These are phyloP conservation scores for Claviceps sp. DNA, from an alignment of 2,329 filamentous ascomycete genomes.

Conservation along the genomic window DNA sequence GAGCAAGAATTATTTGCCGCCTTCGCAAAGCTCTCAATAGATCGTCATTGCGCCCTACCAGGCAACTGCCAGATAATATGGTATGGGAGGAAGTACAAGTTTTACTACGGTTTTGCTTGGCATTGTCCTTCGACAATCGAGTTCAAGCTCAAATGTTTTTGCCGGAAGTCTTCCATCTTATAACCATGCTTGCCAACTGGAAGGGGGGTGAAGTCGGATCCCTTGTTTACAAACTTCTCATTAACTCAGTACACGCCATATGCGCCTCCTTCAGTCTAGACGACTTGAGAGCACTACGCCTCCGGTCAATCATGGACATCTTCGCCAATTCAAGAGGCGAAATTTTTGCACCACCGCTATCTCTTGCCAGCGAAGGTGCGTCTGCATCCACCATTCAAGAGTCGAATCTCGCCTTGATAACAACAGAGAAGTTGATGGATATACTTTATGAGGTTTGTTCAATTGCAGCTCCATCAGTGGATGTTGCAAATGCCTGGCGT, in stretches of 20 bases:
- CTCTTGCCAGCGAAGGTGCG: constrained; percentile 35
- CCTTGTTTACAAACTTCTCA: constrained; percentile 48
- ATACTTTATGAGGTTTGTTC: constrained; percentile 51
- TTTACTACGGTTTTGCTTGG: constrained; percentile 51
- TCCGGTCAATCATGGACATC: constrained; percentile 41
- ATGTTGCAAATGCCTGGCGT: constrained; percentile 55
- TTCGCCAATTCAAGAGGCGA: constrained; percentile 47
- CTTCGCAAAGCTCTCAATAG: constrained; percentile 54
- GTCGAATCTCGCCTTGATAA: constrained; percentile 33
- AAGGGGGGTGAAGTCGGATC: constrained; percentile 43
- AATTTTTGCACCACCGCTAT: constrained; percentile 37
- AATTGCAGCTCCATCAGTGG: constrained; percentile 48
- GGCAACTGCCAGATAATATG: constrained; percentile 49
- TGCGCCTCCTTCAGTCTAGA: constrained; percentile 53
- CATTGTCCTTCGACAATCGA: constrained; percentile 54
- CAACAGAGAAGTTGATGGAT: constrained; percentile 48
- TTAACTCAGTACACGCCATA: constrained; percentile 55
- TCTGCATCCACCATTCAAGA: constrained; percentile 43
- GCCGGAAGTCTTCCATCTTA: constrained; percentile 56
- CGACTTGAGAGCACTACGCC: constrained; percentile 41
- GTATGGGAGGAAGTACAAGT: constrained; percentile 60
- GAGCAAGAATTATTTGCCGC: constrained; percentile 51
- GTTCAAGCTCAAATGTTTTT: constrained; percentile 55
- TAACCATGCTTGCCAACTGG: constrained; percentile 57
- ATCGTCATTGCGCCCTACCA: constrained; percentile 53